phyloP scores from a whole-genome alignment of 805 yeast species.

The Wickerhamiella sorbophila region DNA sequence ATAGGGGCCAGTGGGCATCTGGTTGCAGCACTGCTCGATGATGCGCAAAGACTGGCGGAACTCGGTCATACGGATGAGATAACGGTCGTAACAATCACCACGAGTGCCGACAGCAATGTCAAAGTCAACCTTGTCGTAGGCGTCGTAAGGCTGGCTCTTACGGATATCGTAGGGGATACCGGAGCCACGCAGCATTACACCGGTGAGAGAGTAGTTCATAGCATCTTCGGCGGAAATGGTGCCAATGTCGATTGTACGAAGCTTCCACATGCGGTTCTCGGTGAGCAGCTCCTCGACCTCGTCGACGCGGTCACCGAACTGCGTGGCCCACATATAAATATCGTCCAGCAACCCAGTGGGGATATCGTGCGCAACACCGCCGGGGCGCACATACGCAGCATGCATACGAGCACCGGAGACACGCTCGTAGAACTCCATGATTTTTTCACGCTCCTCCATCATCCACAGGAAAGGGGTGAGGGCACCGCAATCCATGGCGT shows the following conservation, averaged over 20 bases:
- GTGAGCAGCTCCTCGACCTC: slow-evolving; percentile 82
- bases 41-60: slow-evolving; percentile 83
- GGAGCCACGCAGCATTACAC: slow-evolving; percentile 84
- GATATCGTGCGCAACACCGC: slow-evolving; percentile 80
- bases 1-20: slow-evolving; percentile 85
- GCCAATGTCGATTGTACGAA: slow-evolving; percentile 72
- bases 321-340: slow-evolving; percentile 92
- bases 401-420: slow-evolving; percentile 85
- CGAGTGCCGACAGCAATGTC: slow-evolving; percentile 76
- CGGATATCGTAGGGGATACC: slow-evolving; percentile 81
- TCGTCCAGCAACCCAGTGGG: slow-evolving; percentile 81
- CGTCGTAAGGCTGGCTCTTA: slow-evolving; percentile 80
- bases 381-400: slow-evolving; percentile 79
- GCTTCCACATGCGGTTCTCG: slow-evolving; percentile 85
- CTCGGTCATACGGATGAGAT: slow-evolving; percentile 78
- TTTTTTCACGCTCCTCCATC: slow-evolving; percentile 82
- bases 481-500: slow-evolving; percentile 92
- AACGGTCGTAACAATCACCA: slow-evolving; percentile 88
- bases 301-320: slow-evolving; percentile 83
- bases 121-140: slow-evolving; percentile 72
- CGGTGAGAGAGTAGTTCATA: slow-evolving; percentile 61
- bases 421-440: slow-evolving; percentile 85
- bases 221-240: slow-evolving; percentile 77
- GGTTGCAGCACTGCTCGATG: slow-evolving; percentile 77
- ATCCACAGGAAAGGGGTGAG: slow-evolving; percentile 90